Evolutionary conservation across 2,329 filamentous ascomycete species (phyloP), one percentile per base, ranked within the genome.

Genomic region (Venturia asperata): DNA sequence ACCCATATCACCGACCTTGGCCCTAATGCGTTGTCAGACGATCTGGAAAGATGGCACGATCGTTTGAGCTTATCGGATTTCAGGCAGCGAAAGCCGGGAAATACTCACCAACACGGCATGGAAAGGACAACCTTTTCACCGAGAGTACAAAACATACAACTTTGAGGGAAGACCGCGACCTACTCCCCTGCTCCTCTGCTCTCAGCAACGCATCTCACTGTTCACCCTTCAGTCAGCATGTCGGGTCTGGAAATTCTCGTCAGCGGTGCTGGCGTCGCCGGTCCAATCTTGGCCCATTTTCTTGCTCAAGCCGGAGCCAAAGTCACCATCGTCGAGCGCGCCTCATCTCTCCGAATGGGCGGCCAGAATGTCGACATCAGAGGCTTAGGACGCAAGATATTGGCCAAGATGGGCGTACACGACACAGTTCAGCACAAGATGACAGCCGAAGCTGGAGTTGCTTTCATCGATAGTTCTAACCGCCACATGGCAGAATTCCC

Each of bases 331-430:
- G 68, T 81, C 19, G 80, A 81, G 65, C 76, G 77, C 21, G 75
- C 76, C 1, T 67, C 77, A 0, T 61, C 67, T 19, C 74, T 77
- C 17, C 73, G 78, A 15, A 72, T 71, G 4, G 75, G 76, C 30
- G 80, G 80, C 1, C 78, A 79, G 66, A 74, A 78, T 24, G 71
- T 81, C 49, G 80, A 82, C 67, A 74, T 81, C 3, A 77, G 79
- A 37, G 77, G 73, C 1, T 68, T 74, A 5, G 79, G 75, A 0
- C 71, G 80, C 19, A 71, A 76, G 7, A 72, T 80, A 15, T 76
- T 81, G 56, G 69, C 71, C 27, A 73, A 72, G 43, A 74, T 81
- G 68, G 77, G 77, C 1, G 68, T 80, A 19, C 73, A 77, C 58
- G 67, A 70, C 1, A 70, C 70, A 0, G 72, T 81, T 39, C 74